Conservation (phyloP, 108 stramenopile species). For the Seminavis robusta region DNA sequence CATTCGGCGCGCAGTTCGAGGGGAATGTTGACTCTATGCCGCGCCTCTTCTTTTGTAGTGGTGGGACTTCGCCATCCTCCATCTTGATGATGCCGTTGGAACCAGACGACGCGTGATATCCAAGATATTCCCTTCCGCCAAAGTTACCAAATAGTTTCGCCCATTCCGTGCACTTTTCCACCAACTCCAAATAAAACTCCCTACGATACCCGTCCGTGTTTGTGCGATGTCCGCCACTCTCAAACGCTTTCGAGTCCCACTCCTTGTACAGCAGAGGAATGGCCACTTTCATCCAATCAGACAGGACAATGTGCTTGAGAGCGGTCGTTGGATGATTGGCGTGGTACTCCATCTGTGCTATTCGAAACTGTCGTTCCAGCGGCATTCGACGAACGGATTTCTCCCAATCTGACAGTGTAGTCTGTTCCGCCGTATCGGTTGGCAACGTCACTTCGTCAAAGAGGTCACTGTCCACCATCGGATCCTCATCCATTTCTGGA, state of each 20-base stretch:
- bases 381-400: slow-evolving; percentile 50
- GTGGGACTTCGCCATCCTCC: not conserved
- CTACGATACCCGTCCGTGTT: slow-evolving; percentile 64
- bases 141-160: slow-evolving; percentile 52
- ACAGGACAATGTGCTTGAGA: slow-evolving; percentile 54
- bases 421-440: not conserved
- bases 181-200: slow-evolving; percentile 53
- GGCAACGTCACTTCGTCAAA: slow-evolving; percentile 17
- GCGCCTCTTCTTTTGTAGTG: not conserved
- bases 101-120: not conserved
- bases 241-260: slow-evolving; percentile 70
- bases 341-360: slow-evolving; percentile 80
- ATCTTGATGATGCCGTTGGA: not conserved
- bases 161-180: slow-evolving; percentile 62
- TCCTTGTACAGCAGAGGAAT: slow-evolving; percentile 51
- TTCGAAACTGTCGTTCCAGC: slow-evolving; percentile 60
- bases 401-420: slow-evolving; percentile 11
- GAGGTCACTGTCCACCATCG: slow-evolving; percentile 33
- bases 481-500: slow-evolving; percentile 36
- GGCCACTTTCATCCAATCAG: slow-evolving; percentile 70
- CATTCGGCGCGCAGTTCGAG: not conserved
- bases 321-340: slow-evolving; percentile 44
- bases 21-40: not conserved
- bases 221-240: slow-evolving; percentile 71
- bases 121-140: slow-evolving; percentile 7